Evolutionary conservation across 2,329 filamentous ascomycete species (phyloP).

Genomic region (Sclerotinia sclerotiorum): DNA sequence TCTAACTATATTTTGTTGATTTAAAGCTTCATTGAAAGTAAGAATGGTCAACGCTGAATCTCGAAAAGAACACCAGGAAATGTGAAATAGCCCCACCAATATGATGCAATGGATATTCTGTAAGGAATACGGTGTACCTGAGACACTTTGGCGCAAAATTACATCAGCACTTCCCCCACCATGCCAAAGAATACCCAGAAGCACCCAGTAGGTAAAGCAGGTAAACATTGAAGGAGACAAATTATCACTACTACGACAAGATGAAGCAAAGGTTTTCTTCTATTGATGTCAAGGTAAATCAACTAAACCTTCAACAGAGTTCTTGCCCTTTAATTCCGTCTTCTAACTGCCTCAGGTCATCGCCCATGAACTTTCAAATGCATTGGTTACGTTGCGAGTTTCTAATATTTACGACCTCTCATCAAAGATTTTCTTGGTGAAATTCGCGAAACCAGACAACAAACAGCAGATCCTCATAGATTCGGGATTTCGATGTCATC

Average conservation of each 20-base stretch:
- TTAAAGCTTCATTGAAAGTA: background rate
- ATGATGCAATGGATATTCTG: conserved; percentile 5
- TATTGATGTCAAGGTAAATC: conserved; percentile 67
- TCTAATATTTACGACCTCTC: conserved; percentile 96
- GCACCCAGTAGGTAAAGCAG: too few species aligned
- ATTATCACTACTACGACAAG: conserved; percentile 19
- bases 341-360: conserved; percentile 64
- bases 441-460: conserved; percentile 85
- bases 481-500: conserved; percentile 91
- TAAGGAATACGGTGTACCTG: background rate
- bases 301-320: background rate
- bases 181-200: background rate
- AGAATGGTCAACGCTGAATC: background rate
- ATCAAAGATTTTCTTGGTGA: conserved; percentile 91
- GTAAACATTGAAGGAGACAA: background rate
- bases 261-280: conserved; percentile 83
- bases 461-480: conserved; percentile 91
- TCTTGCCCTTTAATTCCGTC: conserved; percentile 7
- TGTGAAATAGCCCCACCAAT: background rate
- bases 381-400: conserved; percentile 75
- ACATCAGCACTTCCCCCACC: conserved; percentile 12
- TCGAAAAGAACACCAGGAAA: background rate
- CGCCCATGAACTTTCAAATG: conserved; percentile 82
- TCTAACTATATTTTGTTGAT: too few species aligned
- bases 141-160: background rate